Base-by-base conservation (phyloP, 2,329 filamentous ascomycete genomes). In the Fusarium austroafricanum region DNA sequence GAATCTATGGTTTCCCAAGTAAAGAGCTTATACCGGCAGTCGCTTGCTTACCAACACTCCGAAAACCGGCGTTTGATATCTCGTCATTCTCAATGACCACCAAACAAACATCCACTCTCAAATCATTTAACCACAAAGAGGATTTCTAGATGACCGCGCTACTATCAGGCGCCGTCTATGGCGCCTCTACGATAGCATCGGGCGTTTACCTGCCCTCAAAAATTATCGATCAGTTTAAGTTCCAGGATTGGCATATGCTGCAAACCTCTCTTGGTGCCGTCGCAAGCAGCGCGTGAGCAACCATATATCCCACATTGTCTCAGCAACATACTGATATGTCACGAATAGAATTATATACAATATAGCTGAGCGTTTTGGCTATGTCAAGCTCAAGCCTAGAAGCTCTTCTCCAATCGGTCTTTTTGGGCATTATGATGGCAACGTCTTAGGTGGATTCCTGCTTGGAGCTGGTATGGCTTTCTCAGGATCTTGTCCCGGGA, bases 381-480 rank as follows among this genome's bases (percentile, higher is more conserved):
- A 82, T 68, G 76, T 83, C 28, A 75, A 74, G 17, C 77, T 86
- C 14, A 77, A 77, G 3, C 84, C 86, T 1, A 84, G 87, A 11
- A 76, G 79, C 57, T 83, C 83, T 33, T 84, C 87, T 2, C 80
- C 83, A 8, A 73, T 89, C 26, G 84, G 83, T 52, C 78, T 89
- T 70, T 83, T 88, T 67, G 79, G 80, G 10, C 73, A 77, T 18
- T 88, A 88, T 71, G 89, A 90, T 70, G 89, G 88, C 56, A 92
- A 92, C 74, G 76, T 91, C 45, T 68, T 90, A 67, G 90, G 90
- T 55, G 90, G 89, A 6, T 72, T 81, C 17, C 77, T 91, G 4
- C 83, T 90, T 26, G 89, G 90, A 35, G 75, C 84, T n/a, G 90
- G 90, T 55, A 90, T 92, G 89, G 83, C 87, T 8, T 78, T 91